Base-by-base conservation (phyloP, 306 rosid genomes). In the Inga laurina region DNA sequence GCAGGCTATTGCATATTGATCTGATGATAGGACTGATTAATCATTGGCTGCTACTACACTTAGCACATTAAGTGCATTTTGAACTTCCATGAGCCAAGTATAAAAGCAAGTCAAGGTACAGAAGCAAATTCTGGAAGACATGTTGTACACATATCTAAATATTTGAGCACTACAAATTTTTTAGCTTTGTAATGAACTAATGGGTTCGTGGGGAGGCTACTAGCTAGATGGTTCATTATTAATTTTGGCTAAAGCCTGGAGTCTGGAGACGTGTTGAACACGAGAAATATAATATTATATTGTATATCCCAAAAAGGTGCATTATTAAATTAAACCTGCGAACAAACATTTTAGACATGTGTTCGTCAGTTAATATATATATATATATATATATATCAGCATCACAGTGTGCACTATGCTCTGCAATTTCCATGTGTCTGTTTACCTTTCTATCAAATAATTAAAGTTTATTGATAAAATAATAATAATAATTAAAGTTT, bases 191-290 rank as follows among this genome's bases (percentile, higher is more conserved):
- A 22, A 64, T 64, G 80, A 64, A 74, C 18, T 74, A 82, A 82
- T 82, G 84, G 84, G 75, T 82, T 16, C 80, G 80, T 82, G 80
- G 74, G 69, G 52, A 64, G 67, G 44, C 84, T 74, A 74, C 72
- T 65, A 37, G 45, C 69, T 49, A 49, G 34, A 11, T 3, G 27
- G n/a, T 45, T 22, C 56, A 44, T 71, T 49, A 49, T 14, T 35
- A 81, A 5, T 61, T 27, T 27, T 27, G 3, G 61, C 41, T 48
- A 48, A 48, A 73, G 24, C 39, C 14, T 72, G 54, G 14, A 68
- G 14, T 11, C 16, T 72, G 41, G 76, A 72, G 14, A 45, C 39
- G 34, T 45, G 76, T 24, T 11, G 39, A 51, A 72, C 22, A 45
- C 54, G 52, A 68, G 4, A 7, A 68, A 68, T 37, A 35, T 68